These are phyloP conservation scores for Phanerodontia chrysosporium DNA, from an alignment of 768 basidiomycete species.

Conservation along the genomic window DNA sequence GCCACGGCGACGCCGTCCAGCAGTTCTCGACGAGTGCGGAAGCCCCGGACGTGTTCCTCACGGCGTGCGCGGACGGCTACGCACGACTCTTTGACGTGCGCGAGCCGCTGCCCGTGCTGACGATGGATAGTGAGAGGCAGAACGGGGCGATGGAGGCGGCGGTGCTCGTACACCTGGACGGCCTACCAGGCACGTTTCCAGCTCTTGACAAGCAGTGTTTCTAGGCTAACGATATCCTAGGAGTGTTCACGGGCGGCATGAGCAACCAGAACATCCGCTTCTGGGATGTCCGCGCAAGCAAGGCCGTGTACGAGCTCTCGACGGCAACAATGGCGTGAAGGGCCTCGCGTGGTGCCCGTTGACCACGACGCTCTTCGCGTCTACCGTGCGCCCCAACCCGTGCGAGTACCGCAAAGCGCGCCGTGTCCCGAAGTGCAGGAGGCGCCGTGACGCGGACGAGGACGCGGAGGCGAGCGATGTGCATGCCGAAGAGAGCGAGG, in stretches of 20 bases:
- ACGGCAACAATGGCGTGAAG: conserved; percentile 36
- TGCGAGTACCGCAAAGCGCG: conserved; percentile 24
- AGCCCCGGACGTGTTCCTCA: conserved; percentile 35
- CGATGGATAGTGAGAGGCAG: conserved; percentile 24
- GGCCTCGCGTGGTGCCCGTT: not conserved
- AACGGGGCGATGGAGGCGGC: conserved; percentile 12
- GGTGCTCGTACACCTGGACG: conserved; percentile 2
- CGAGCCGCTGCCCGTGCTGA: conserved; percentile 32
- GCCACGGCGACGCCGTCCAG: conserved; percentile 31
- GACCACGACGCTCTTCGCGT: not conserved
- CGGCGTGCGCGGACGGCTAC: conserved; percentile 33
- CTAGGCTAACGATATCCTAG: conserved; percentile 4
- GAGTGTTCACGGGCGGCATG: conserved; percentile 28
- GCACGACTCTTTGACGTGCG: conserved; percentile 37
- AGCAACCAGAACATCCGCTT: conserved; percentile 32
- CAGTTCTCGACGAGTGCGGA: conserved; percentile 31
- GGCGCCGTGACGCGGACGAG: not conserved
- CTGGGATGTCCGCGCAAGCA: conserved; percentile 38
- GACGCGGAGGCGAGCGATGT: not conserved
- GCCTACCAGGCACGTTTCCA: not conserved
- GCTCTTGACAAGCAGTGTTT: not conserved
- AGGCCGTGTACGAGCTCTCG: conserved; percentile 36
- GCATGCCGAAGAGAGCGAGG: conserved; percentile 25
- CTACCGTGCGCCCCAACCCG: not conserved
- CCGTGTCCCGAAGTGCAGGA: conserved; percentile 29